phyloP scores from a whole-genome alignment of 1,139 yeast genomes.

The Lizanozyma gosingica region DNA sequence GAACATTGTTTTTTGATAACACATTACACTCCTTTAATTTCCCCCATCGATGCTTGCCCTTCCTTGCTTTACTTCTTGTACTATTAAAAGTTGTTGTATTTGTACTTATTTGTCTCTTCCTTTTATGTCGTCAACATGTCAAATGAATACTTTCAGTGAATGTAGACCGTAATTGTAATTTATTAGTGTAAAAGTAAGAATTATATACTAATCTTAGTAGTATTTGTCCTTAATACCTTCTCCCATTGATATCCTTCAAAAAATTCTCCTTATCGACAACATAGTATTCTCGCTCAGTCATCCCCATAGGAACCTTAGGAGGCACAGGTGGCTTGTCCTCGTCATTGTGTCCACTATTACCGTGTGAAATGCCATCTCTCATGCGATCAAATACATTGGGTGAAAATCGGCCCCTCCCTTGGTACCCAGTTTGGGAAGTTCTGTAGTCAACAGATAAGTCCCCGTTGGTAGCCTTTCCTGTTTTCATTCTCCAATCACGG shows the following conservation, averaged over 20 bases:
- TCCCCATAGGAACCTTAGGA: slow-evolving; percentile 46
- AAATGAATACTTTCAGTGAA: too few relatives aligned
- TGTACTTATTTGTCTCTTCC: background rate
- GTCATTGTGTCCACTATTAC: too few relatives aligned
- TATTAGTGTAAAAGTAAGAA: too few relatives aligned
- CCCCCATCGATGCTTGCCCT: background rate
- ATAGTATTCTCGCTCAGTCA: slow-evolving; percentile 40
- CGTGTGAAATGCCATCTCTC: background rate
- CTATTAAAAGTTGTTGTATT: background rate
- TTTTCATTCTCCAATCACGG: background rate
- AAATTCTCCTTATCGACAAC: slow-evolving; percentile 33
- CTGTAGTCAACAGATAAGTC: slow-evolving; percentile 13
- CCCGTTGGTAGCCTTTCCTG: background rate
- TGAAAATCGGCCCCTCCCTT: background rate
- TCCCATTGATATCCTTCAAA: slow-evolving; percentile 36
- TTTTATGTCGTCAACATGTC: background rate
- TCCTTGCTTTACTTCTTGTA: background rate
- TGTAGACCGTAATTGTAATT: too few relatives aligned
- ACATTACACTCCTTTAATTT: slow-evolving; percentile 3
- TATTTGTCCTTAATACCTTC: slow-evolving; percentile 15
- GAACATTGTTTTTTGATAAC: slow-evolving; percentile 2
- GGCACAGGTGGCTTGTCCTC: slow-evolving; percentile 35
- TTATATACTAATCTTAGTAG: too few relatives aligned
- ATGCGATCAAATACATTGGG: background rate
- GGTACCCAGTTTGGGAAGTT: slow-evolving; percentile 18